A percentile compares a stretch with the other conserved stretches of the same genome.
These are phyloP conservation scores for Blastomyces parvus DNA, from an alignment of 2,329 filamentous ascomycete genomes.

Conservation along the genomic window DNA sequence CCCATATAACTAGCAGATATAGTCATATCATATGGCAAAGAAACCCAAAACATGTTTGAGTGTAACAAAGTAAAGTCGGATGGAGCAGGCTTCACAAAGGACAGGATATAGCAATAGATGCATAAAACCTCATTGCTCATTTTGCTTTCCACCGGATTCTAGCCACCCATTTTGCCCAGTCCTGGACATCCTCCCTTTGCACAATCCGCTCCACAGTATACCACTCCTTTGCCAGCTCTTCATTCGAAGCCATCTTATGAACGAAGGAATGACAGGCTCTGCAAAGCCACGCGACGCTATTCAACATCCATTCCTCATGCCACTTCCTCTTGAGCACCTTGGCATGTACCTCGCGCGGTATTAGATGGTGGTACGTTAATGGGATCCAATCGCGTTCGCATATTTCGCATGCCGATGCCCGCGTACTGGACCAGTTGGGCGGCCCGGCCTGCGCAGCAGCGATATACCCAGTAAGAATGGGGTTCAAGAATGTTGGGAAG, in stretches of 20 bases:
- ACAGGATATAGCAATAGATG: background rate
- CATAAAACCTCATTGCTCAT: conserved; percentile 21
- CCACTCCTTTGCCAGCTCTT: conserved; percentile 63
- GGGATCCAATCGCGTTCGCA: conserved; percentile 65
- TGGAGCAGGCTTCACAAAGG: background rate
- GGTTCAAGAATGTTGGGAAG: conserved; percentile 49
- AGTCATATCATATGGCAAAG: background rate
- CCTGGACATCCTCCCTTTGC: conserved; percentile 60
- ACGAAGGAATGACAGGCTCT: conserved; percentile 76
- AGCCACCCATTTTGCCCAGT: conserved; percentile 64
- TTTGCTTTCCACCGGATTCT: conserved; percentile 63
- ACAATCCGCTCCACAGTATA: conserved; percentile 64
- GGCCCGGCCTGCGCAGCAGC: conserved; percentile 50
- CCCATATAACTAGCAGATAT: background rate
- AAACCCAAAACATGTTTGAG: background rate
- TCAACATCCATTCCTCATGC: conserved; percentile 64
- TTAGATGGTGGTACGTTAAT: conserved; percentile 75
- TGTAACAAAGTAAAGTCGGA: background rate
- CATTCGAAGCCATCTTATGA: conserved; percentile 63
- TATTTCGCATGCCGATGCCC: conserved; percentile 58
- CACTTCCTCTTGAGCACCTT: conserved; percentile 69
- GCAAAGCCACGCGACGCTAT: conserved; percentile 79
- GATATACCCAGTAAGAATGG: conserved; percentile 56
- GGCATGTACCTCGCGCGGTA: conserved; percentile 66
- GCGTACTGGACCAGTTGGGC: conserved; percentile 52